Evolutionary conservation across 1,284 basidiomycete genomes (phyloP), one percentile per base, ranked within the genome.

Genomic region (Sanguinoderma infundibulare): DNA sequence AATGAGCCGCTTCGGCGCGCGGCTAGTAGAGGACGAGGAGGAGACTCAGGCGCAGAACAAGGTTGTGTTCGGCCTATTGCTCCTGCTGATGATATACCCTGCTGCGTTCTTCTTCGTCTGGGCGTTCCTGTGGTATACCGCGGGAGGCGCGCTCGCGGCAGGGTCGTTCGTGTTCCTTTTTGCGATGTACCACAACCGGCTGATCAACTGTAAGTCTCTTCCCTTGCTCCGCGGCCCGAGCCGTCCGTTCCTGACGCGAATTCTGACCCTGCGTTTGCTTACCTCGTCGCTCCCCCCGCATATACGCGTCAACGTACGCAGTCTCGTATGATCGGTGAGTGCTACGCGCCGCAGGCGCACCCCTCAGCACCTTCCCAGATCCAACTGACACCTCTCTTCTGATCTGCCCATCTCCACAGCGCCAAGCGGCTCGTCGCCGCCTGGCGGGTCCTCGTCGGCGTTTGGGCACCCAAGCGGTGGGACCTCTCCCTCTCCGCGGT

Each of bases 31-130:
- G 71, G 87, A 95, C 67, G 96, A 98, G 75, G 92, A 94, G 72
- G 95, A 97, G 75, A 91, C 92, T 5, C 92, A 94, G 75, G 95
- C 95, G 38, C 94, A 96, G 79, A 96, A 91, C 78, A 96, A 98
- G 79, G 87, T 96, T 44, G 87, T 92, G 14, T 88, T 96, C 66
- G 93, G 94, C 1, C 73, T 97, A 26, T 70, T 96, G 51, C 83
- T 94, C 54, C 79, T 90, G 49, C 72, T 92, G 63, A 73, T 94
- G 68, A 87, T 91, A 46, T 97, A 96, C 77, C 90, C 93, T n/a
- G 74, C 86, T 20, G 75, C 87, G 35, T 97, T 97, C 79, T 87
- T 92, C 73, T 84, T 87, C 67, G 77, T 96, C 20, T 96, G 94
- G 91, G 87, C 89, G 14, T 73, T 95, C 38, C 83, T 96, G 61